Evolutionary conservation across 192 early-diverging fungal species (phyloP).

Genomic region (Lobosporangium transversale): DNA sequence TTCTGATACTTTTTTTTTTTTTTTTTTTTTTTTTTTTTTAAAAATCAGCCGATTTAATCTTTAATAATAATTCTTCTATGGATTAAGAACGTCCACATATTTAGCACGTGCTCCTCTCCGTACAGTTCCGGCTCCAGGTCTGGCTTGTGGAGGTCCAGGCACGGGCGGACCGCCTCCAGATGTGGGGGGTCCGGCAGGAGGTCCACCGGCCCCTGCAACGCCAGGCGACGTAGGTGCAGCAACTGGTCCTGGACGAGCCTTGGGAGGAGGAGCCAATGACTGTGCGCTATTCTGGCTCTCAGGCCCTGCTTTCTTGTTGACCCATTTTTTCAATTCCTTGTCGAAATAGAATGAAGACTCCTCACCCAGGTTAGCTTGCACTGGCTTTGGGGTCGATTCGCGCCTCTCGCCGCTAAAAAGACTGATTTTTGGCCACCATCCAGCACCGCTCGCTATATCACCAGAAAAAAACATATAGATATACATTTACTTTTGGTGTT

Average conservation of each 20-base stretch:
- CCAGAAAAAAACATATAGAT: no score
- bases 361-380: conserved; percentile 90
- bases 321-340: conserved; percentile 85
- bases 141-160: conserved; percentile 6
- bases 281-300: conserved; percentile 1
- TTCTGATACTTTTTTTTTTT: no score
- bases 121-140: not conserved
- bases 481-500: no score
- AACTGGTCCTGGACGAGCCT: conserved; percentile 25
- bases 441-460: conserved; percentile 16
- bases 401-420: conserved; percentile 49
- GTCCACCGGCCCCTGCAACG: conserved; percentile 1
- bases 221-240: conserved; percentile 3
- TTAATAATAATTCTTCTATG: no score
- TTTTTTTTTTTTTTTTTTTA: not conserved
- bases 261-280: conserved; percentile 39
- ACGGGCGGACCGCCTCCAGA: conserved; percentile 35
- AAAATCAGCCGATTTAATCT: not conserved
- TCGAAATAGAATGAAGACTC: conserved; percentile 90
- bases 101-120: conserved; percentile 52
- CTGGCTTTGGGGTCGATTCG: conserved; percentile 51
- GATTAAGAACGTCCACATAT: conserved; percentile 64
- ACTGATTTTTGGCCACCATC: conserved; percentile 43
- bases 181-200: conserved; percentile 11
- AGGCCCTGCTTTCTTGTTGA: conserved; percentile 72